Base-by-base conservation (phyloP, 345 rosid species). In the Hibiscus tridactylites region DNA sequence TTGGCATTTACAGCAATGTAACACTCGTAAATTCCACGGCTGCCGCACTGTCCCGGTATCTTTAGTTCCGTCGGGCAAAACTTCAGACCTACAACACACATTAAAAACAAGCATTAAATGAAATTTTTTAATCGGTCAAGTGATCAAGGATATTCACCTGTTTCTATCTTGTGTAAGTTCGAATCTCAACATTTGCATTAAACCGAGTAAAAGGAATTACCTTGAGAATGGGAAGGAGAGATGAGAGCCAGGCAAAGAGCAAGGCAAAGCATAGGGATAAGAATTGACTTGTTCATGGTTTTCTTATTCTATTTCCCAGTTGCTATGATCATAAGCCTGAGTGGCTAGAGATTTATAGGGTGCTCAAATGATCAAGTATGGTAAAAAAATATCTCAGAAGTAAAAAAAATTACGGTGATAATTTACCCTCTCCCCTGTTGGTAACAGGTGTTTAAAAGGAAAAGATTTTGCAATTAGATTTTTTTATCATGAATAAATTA, bases 211-310 rank as follows among this genome's bases (percentile, higher is more conserved):
- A 33, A 16, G 9, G 33, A 16, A 16, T 31, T 62, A 65, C 56
- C 57, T 26, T 65, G 70, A 46, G 70, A 64, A 64, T 63, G 49
- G 19, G 67, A 65, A 42, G 70, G 12, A 3, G 56, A 65, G 56
- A 7, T 9, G 1, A 46, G 19, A 46, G 12, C 35, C 2, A 65
- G 56, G 19, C 50, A 65, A 12, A 65, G 35, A 21, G 28, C 70
- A 24, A 24, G 19, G 7, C 21, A 65, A 46, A 65, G 9, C 56
- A 65, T 13, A 5, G 19, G 37, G 12, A 65, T 6, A 5, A 28
- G 19, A 65, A 46, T 24, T 12, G 70, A 46, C 19, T 24, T 46
- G 21, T 13, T 46, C 70, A 46, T 65, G 6, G 46, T 46, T 26
- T 21, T 63, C 49, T 63, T 17, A 2, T 47, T 11, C 9, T 13